A percentile compares a stretch with the other conserved stretches of the same genome.
These are phyloP conservation scores for Xylaria sp. DNA, from an alignment of 2,329 filamentous ascomycete species.

Conservation along the genomic window DNA sequence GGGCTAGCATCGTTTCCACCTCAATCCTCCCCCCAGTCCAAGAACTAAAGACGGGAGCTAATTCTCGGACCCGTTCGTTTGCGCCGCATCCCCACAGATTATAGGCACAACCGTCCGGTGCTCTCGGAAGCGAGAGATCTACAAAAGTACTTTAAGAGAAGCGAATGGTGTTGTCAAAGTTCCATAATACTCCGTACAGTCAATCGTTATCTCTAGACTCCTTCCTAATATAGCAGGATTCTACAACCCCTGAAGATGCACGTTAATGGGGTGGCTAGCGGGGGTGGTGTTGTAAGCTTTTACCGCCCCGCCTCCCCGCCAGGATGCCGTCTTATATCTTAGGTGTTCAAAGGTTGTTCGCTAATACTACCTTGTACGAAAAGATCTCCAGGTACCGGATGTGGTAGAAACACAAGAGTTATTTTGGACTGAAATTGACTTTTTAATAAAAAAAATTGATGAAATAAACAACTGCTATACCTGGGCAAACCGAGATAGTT, in stretches of 20 bases:
- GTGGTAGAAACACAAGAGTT: not conserved
- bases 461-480: not conserved
- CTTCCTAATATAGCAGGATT: slow-evolving; percentile 22
- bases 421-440: not conserved
- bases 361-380: not conserved
- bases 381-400: not conserved
- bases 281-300: slow-evolving; percentile 3
- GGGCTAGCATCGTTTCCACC: not conserved
- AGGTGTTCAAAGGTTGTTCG: not conserved
- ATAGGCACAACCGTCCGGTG: not conserved
- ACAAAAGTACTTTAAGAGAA: not conserved
- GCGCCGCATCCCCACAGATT: slow-evolving; percentile 2
- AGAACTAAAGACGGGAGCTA: not conserved
- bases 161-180: slow-evolving; percentile 1
- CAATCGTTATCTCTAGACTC: slow-evolving; percentile 23
- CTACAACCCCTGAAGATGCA: not conserved
- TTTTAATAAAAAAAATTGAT: not conserved
- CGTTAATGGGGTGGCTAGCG: slow-evolving; percentile 2
- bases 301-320: slow-evolving; percentile 1
- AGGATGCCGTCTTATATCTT: not conserved
- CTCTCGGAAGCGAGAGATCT: slow-evolving; percentile 3
- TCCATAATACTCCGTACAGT: not conserved
- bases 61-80: not conserved
- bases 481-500: not conserved
- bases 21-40: not conserved